phyloP scores from a whole-genome alignment of 371 early-diverging fungal species.

The Syncephalastrum monosporum region DNA sequence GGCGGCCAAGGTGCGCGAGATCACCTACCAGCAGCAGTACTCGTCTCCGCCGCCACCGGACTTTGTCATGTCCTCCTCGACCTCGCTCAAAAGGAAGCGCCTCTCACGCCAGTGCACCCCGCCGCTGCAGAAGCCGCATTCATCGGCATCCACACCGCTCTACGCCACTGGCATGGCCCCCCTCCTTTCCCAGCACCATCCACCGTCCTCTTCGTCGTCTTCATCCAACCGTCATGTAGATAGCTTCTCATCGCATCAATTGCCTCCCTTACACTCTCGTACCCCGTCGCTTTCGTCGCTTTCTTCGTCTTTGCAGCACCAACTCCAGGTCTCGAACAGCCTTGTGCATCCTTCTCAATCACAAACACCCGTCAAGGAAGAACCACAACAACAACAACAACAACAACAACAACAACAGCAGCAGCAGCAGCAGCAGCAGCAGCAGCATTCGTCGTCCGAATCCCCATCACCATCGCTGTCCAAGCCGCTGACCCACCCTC shows the following conservation, averaged over 20 bases:
- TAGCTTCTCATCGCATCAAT: slow-evolving; percentile 16
- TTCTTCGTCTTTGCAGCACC: slow-evolving; percentile 12
- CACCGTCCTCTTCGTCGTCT: slow-evolving; percentile 15
- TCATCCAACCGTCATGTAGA: slow-evolving; percentile 20
- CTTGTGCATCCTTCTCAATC: slow-evolving; percentile 7
- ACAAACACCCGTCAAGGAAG: slow-evolving; percentile 3
- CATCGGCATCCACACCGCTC: slow-evolving; percentile 42
- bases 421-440: slow-evolving; percentile 7
- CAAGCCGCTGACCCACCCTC: slow-evolving; percentile 3
- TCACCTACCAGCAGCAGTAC: slow-evolving; percentile 18
- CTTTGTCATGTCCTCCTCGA: slow-evolving; percentile 30
- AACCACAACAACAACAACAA: slow-evolving; percentile 12
- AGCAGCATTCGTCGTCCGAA: slow-evolving; percentile 5
- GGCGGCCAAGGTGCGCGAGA: slow-evolving; percentile 40
- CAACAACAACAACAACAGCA: too few species aligned
- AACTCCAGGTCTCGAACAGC: slow-evolving; percentile 12
- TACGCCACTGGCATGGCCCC: slow-evolving; percentile 19
- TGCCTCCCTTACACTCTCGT: slow-evolving; percentile 20
- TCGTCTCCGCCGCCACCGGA: slow-evolving; percentile 22
- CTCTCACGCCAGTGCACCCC: slow-evolving; percentile 1
- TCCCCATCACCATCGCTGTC: slow-evolving; percentile 13
- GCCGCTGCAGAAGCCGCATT: slow-evolving; percentile 15
- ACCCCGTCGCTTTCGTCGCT: slow-evolving; percentile 11
- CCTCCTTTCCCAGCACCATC: slow-evolving; percentile 12
- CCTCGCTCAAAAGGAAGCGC: slow-evolving; percentile 36